Conservation (phyloP, 2,329 filamentous ascomycete genomes). For the Lecanosticta acicola region DNA sequence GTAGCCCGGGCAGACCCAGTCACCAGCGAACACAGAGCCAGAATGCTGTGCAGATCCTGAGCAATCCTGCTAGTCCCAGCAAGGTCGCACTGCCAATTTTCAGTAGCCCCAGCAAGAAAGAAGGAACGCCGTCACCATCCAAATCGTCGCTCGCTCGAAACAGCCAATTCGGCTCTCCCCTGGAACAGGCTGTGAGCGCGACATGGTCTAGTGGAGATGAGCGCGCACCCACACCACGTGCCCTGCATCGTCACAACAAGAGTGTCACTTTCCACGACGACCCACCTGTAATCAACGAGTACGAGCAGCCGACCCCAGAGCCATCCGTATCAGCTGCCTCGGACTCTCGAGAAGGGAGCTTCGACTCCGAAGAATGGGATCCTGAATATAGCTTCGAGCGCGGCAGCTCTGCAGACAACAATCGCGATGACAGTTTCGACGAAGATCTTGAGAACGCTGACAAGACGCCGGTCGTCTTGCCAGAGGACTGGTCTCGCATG, state of each 20-base stretch:
- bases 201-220: constrained; percentile 62
- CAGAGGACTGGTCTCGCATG: constrained; percentile 87
- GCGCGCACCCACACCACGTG: constrained; percentile 57
- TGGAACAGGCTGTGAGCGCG: constrained; percentile 11
- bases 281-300: constrained; percentile 92
- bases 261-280: constrained; percentile 95
- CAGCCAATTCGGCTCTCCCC: constrained; percentile 54
- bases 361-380: constrained; percentile 70
- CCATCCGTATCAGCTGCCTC: constrained; percentile 79
- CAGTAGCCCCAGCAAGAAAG: constrained; percentile 43
- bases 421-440: constrained; percentile 73
- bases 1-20: constrained; percentile 25
- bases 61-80: constrained; percentile 38
- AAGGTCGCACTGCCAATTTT: constrained; percentile 25
- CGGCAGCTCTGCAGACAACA: constrained; percentile 51
- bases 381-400: constrained; percentile 60
- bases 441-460: constrained; percentile 91
- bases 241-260: constrained; percentile 79
- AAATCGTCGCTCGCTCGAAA: constrained; percentile 79
- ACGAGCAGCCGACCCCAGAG: constrained; percentile 95
- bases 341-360: constrained; percentile 87
- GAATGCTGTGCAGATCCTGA: constrained; percentile 54
- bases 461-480: constrained; percentile 95
- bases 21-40: constrained; percentile 53
- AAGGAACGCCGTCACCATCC: constrained; percentile 68